phyloP scores from a whole-genome alignment of 306 rosid genomes.

The Echinosophora koreensis region DNA sequence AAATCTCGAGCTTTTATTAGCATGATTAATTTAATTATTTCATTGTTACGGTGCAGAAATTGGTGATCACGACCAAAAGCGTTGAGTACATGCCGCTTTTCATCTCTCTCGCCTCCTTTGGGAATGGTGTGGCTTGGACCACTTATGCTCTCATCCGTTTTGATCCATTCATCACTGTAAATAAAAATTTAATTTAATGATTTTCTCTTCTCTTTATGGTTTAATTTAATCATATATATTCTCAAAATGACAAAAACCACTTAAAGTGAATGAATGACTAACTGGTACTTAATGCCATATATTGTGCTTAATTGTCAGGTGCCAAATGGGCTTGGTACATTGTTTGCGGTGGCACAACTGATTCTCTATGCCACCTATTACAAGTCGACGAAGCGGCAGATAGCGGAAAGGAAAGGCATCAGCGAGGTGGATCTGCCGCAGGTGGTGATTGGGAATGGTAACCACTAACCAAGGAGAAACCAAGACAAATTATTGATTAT shows the following conservation, averaged over 20 bases:
- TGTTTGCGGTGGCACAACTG: constrained; percentile 68
- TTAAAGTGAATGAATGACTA: not conserved
- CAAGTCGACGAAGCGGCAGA: constrained; percentile 65
- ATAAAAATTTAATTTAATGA: not conserved
- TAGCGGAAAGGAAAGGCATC: constrained; percentile 63
- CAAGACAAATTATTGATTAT: constrained; percentile 20
- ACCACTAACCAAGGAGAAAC: not conserved
- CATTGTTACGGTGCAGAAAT: constrained; percentile 58
- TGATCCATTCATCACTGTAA: constrained; percentile 78
- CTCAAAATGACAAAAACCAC: no score
- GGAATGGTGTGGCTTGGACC: constrained; percentile 83
- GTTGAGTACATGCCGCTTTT: constrained; percentile 89
- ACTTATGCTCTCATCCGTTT: constrained; percentile 78
- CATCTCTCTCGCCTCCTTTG: constrained; percentile 74
- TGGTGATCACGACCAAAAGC: constrained; percentile 86
- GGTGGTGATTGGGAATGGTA: constrained; percentile 43
- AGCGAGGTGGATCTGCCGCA: constrained; percentile 49
- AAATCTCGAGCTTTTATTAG: not conserved
- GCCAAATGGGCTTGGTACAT: constrained; percentile 84
- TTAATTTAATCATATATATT: not conserved
- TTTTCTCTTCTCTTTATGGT: not conserved
- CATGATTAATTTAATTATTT: not conserved
- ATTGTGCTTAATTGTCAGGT: constrained; percentile 52
- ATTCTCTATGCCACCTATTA: constrained; percentile 79
- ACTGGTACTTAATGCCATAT: not conserved